Percentiles rank a stretch among this genome's conserved stretches.
Conservation (phyloP, 1,284 basidiomycete species). For the Pseudozyma thailandica region DNA sequence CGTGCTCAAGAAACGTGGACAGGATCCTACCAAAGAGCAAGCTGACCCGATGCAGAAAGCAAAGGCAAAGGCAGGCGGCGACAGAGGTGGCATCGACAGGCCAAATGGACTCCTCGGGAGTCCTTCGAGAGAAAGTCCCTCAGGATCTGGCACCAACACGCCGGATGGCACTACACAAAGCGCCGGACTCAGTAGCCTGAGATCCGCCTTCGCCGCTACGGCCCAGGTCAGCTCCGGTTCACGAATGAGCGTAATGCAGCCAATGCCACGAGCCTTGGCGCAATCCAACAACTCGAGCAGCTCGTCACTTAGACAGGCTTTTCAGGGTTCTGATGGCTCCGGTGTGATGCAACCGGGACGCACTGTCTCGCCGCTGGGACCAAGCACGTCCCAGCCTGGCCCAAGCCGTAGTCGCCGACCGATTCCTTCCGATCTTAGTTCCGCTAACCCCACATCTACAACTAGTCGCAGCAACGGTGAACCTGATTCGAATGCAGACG, state of each 20-base stretch:
- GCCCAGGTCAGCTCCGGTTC: conserved; percentile 25
- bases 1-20: conserved; percentile 1
- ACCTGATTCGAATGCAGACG: neutral
- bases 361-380: neutral
- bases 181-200: conserved; percentile 13
- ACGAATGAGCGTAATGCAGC: conserved; percentile 43
- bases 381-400: conserved; percentile 3
- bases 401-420: conserved; percentile 17
- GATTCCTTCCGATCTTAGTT: conserved; percentile 21
- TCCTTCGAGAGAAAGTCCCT: conserved; percentile 19
- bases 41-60: conserved; percentile 11
- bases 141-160: conserved; percentile 36
- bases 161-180: conserved; percentile 32
- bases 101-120: conserved; percentile 8
- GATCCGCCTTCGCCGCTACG: conserved; percentile 36
- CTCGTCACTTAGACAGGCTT: conserved; percentile 38
- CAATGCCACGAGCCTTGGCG: conserved; percentile 22
- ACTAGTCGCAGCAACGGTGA: conserved; percentile 1
- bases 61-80: conserved; percentile 18
- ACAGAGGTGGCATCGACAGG: conserved; percentile 8
- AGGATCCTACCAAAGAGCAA: neutral
- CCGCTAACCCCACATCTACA: neutral
- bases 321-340: conserved; percentile 20
- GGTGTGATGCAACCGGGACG: conserved; percentile 14
- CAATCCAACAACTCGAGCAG: conserved; percentile 35